A percentile compares a stretch with the other conserved stretches of the same genome.
Evolutionary conservation across 495 filamentous ascomycete genomes (phyloP).

Genomic region (Hypoxylon crocopeplum): DNA sequence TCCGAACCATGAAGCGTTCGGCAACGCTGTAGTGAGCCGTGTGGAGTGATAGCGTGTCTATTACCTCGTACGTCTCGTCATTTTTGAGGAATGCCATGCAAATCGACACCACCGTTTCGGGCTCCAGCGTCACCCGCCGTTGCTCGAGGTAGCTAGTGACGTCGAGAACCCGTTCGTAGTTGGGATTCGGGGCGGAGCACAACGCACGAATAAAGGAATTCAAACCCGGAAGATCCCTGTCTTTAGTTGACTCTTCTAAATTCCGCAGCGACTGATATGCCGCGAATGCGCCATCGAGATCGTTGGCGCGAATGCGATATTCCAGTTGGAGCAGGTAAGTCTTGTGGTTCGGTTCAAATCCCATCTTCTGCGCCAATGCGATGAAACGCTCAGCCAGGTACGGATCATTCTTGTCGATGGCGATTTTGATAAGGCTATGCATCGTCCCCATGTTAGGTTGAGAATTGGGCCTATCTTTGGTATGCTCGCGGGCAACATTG

Average conservation of each 20-base stretch:
- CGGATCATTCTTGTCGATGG: conserved; percentile 71
- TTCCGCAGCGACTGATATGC: conserved; percentile 67
- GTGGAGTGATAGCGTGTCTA: conserved; percentile 77
- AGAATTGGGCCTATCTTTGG: conserved; percentile 47
- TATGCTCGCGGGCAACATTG: conserved; percentile 60
- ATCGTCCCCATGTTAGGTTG: conserved; percentile 73
- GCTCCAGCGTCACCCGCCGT: conserved; percentile 69
- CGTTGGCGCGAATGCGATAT: conserved; percentile 71
- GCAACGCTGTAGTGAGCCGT: conserved; percentile 65
- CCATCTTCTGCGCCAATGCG: conserved; percentile 64
- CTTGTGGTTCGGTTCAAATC: conserved; percentile 65
- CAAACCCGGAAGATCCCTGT: conserved; percentile 67
- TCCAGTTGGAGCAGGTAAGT: conserved; percentile 78
- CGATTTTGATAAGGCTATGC: conserved; percentile 75
- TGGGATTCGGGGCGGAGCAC: conserved; percentile 57
- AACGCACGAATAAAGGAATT: conserved; percentile 81
- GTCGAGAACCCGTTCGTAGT: conserved; percentile 72
- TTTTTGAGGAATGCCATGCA: conserved; percentile 72
- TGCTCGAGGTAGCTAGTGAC: conserved; percentile 78
- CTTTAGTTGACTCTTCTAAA: conserved; percentile 52
- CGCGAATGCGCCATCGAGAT: conserved; percentile 69
- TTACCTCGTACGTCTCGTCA: conserved; percentile 74
- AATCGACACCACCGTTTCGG: conserved; percentile 74
- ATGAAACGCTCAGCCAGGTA: conserved; percentile 78
- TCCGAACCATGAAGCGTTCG: conserved; percentile 68